Evolutionary conservation across 2,329 filamentous ascomycete species (phyloP).

Genomic region (Fusarium globosum): DNA sequence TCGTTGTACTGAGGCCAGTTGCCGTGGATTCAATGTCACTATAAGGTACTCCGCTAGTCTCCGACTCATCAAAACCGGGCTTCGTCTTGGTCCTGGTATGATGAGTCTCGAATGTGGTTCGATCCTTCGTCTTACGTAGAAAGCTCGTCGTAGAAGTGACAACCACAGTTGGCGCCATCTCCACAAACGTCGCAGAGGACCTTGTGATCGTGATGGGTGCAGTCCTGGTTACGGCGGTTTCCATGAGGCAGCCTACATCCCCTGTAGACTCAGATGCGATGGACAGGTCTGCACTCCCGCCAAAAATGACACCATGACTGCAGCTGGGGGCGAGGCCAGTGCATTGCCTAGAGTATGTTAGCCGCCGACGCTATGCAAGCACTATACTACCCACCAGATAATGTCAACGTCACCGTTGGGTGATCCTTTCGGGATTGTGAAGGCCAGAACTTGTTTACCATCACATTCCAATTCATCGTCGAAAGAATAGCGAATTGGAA

Average conservation of each 20-base stretch:
- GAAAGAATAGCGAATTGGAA: neutral
- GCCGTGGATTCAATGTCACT: neutral
- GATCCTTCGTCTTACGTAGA: neutral
- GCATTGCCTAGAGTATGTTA: conserved; percentile 1
- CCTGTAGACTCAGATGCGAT: neutral
- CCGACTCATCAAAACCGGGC: neutral
- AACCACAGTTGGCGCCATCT: neutral
- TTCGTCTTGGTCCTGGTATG: neutral
- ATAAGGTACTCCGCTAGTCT: neutral
- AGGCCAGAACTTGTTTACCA: neutral
- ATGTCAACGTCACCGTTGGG: neutral
- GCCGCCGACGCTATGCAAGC: neutral
- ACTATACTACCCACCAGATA: neutral
- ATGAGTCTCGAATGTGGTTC: neutral
- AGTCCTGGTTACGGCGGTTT: neutral
- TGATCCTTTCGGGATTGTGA: neutral
- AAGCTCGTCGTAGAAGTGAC: neutral
- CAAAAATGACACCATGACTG: neutral
- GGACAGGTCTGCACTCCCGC: neutral
- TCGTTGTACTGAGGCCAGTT: neutral
- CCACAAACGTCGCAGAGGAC: neutral
- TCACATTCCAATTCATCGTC: neutral
- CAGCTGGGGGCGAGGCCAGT: conserved; percentile 3
- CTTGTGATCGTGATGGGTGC: neutral
- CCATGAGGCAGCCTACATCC: neutral